Evolutionary conservation across 208 protist genomes (phyloP).

Genomic region (Kentomonas sorsogonicus): DNA sequence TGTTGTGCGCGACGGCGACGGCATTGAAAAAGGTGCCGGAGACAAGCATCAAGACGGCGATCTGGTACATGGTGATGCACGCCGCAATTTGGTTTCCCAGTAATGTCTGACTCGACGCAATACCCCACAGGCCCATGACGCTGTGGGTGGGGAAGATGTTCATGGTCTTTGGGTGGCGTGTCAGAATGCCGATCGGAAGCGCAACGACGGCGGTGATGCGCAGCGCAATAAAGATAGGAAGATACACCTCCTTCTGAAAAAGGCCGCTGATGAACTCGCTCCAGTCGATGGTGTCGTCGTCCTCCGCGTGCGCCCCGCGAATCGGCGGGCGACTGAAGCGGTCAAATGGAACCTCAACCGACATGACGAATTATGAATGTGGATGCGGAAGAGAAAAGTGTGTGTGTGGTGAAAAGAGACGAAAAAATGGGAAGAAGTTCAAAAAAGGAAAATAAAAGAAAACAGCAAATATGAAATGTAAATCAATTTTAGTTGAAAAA

Average conservation of each 20-base stretch:
- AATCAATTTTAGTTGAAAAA: too few species aligned
- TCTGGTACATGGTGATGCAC: constrained; percentile 19
- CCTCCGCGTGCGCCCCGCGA: too few species aligned
- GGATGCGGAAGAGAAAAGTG: too few species aligned
- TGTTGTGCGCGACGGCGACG: constrained; percentile 4
- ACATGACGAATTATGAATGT: too few species aligned
- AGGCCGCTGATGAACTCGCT: constrained; percentile 3
- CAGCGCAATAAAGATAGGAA: constrained; percentile 35
- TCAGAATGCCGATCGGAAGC: constrained; percentile 36
- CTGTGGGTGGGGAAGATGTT: constrained; percentile 27
- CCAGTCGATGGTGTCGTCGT: background rate
- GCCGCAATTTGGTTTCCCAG: constrained; percentile 40
- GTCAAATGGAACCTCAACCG: too few species aligned
- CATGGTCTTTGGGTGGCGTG: constrained; percentile 16
- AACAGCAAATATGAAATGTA: too few species aligned
- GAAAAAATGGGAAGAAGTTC: too few species aligned
- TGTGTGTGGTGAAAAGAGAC: too few species aligned
- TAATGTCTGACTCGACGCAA: constrained; percentile 31
- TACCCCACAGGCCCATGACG: constrained; percentile 28
- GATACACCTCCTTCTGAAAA: constrained; percentile 34
- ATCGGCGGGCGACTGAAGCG: too few species aligned
- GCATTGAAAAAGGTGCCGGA: constrained; percentile 19
- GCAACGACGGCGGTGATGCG: constrained; percentile 45
- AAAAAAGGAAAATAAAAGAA: too few species aligned
- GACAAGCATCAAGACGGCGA: constrained; percentile 17